phyloP scores from a whole-genome alignment of 257 asterid species.

The Orobanche coerulescens region DNA sequence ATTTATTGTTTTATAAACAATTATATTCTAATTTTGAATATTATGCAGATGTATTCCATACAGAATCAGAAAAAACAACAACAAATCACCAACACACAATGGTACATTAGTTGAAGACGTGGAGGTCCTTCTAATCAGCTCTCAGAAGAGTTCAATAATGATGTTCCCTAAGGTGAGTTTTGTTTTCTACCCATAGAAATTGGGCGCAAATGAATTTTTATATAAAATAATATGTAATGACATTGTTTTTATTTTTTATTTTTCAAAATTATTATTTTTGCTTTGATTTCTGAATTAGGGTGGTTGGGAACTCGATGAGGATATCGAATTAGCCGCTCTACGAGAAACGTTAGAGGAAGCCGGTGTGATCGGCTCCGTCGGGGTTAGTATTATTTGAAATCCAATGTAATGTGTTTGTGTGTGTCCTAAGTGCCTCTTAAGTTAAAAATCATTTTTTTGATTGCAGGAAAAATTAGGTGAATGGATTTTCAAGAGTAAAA shows the following conservation, averaged over 20 bases:
- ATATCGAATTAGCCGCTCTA: slow-evolving; percentile 66
- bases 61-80: slow-evolving; percentile 33
- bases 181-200: neutral
- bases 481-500: slow-evolving; percentile 80
- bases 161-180: slow-evolving; percentile 81
- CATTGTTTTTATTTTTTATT: slow-evolving; percentile 3
- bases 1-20: neutral
- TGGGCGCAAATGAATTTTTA: too few relatives aligned
- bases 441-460: neutral
- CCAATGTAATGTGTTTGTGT: neutral
- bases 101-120: slow-evolving; percentile 39
- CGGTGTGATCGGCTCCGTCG: slow-evolving; percentile 63
- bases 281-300: too few relatives aligned
- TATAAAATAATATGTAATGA: neutral
- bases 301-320: slow-evolving; percentile 88
- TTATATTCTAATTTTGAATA: neutral
- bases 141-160: slow-evolving; percentile 64
- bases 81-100: slow-evolving; percentile 22
- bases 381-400: slow-evolving; percentile 32
- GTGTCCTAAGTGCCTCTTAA: neutral
- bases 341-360: slow-evolving; percentile 91
- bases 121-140: slow-evolving; percentile 75
- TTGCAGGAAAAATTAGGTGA: slow-evolving; percentile 63
- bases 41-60: slow-evolving; percentile 75
- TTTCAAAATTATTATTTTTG: slow-evolving; percentile 3